Evolutionary conservation across 148 eudicot genomes (phyloP).

Genomic region (Fagopyrum esculentum): DNA sequence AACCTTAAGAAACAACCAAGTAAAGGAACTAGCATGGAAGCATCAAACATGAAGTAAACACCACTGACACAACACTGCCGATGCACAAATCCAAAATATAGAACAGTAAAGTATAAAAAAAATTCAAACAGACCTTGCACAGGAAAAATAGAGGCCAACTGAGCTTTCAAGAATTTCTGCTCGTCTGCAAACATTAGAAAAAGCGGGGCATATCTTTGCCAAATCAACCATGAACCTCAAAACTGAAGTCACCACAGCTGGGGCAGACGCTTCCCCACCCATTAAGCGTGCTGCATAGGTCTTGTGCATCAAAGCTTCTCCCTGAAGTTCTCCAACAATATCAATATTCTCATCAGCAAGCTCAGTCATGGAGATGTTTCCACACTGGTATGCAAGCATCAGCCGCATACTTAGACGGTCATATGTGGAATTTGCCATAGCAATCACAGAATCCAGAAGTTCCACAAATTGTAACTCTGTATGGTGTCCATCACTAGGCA

Average conservation of each 20-base stretch:
- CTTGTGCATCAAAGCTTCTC: constrained; percentile 94
- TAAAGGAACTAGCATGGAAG: not conserved
- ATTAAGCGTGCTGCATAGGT: constrained; percentile 93
- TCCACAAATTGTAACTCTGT: constrained; percentile 73
- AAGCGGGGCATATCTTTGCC: constrained; percentile 81
- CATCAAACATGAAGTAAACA: not conserved
- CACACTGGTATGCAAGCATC: constrained; percentile 73
- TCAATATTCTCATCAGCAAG: constrained; percentile 66
- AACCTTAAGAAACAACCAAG: not conserved
- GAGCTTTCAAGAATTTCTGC: constrained; percentile 87
- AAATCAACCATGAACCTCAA: constrained; percentile 95
- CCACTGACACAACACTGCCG: not conserved
- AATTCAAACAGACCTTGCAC: constrained; percentile 59
- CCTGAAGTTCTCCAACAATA: constrained; percentile 94
- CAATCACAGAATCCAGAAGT: constrained; percentile 80
- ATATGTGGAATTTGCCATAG: constrained; percentile 87
- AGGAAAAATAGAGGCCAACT: constrained; percentile 88
- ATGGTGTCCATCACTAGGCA: constrained; percentile 75
- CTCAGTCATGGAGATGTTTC: constrained; percentile 82
- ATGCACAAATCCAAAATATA: not conserved
- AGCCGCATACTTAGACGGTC: constrained; percentile 72
- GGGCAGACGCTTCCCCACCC: constrained; percentile 99
- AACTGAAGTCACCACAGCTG: constrained; percentile 91
- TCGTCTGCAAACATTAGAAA: constrained; percentile 80
- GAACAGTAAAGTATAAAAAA: not conserved